phyloP scores from a whole-genome alignment of 179 eudicot genomes.

The Heliamphora pulchella region DNA sequence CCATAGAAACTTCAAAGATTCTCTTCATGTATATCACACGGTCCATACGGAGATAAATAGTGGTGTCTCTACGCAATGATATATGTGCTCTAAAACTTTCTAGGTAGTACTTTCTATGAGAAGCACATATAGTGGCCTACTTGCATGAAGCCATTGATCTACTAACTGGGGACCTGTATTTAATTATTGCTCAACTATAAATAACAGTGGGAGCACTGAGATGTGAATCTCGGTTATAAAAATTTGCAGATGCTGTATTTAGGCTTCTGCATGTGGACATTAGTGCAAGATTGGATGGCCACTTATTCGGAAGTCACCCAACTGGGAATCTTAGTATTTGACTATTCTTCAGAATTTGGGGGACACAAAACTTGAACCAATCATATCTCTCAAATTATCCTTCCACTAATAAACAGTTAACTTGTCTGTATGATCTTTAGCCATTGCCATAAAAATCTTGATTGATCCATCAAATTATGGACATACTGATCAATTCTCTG shows the following conservation, averaged over 20 bases:
- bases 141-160: neutral
- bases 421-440: neutral
- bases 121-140: neutral
- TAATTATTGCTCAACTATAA: no score
- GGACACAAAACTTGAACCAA: neutral
- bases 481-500: neutral
- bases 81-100: neutral
- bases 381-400: neutral
- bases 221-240: neutral
- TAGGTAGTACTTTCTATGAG: neutral
- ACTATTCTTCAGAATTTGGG: neutral
- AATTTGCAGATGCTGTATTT: neutral
- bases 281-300: neutral
- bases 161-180: neutral
- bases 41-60: neutral
- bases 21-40: neutral
- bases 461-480: neutral
- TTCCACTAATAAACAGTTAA: neutral
- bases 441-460: neutral
- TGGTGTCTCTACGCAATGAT: neutral
- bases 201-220: neutral
- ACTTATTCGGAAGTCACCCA: neutral
- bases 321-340: neutral
- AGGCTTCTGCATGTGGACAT: neutral
- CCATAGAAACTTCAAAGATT: constrained; percentile 4